Evolutionary conservation across 441 rosid species (phyloP).

Genomic region (Adansonia gregorii): DNA sequence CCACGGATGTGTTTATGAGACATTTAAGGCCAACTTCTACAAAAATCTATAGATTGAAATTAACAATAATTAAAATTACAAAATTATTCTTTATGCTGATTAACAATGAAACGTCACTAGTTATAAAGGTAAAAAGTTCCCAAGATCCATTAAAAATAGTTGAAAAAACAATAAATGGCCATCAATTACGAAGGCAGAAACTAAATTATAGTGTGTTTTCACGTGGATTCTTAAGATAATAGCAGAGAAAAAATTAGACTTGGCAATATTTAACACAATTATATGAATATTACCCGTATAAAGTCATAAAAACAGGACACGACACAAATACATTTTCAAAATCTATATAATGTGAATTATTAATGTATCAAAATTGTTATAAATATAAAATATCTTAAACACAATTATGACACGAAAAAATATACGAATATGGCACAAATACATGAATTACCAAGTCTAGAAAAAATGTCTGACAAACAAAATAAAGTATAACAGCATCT

Average conservation of each 20-base stretch:
- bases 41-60: slow-evolving; percentile 5
- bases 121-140: background rate
- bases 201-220: background rate
- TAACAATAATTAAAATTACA: background rate
- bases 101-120: background rate
- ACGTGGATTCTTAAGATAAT: background rate
- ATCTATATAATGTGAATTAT: too few species aligned
- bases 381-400: too few species aligned
- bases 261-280: too few species aligned
- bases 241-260: background rate
- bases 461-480: background rate
- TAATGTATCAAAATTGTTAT: too few species aligned
- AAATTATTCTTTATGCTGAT: background rate
- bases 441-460: too few species aligned
- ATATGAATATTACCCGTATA: too few species aligned
- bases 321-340: too few species aligned
- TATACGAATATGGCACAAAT: too few species aligned
- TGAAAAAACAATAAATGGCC: too few species aligned
- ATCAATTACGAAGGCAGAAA: background rate
- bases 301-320: too few species aligned
- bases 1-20: background rate
- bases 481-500: background rate
- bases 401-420: too few species aligned
- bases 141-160: background rate
- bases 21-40: background rate